phyloP scores from a whole-genome alignment of 371 early-diverging fungal species.

The Apophysomyces variabilis region DNA sequence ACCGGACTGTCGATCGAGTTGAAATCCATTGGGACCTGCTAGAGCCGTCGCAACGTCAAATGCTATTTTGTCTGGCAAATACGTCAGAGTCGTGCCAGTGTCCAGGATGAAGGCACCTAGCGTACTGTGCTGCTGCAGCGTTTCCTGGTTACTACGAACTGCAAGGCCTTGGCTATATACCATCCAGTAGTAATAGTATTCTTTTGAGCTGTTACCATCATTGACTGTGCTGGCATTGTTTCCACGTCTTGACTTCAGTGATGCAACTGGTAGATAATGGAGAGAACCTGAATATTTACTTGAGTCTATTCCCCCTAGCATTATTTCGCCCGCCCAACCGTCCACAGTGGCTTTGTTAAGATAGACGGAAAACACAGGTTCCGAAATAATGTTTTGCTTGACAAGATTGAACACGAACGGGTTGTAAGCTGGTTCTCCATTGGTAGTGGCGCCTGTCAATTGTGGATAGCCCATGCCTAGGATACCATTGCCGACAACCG shows the following conservation, averaged over 20 bases:
- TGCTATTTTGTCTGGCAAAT: constrained; percentile 38
- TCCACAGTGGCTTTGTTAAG: constrained; percentile 31
- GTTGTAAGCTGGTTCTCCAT: constrained; percentile 35
- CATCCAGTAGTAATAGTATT: constrained; percentile 50
- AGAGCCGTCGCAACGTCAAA: constrained; percentile 35
- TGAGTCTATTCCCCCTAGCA: constrained; percentile 62
- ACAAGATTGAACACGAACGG: constrained; percentile 51
- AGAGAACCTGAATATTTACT: constrained; percentile 56
- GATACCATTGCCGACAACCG: constrained; percentile 48
- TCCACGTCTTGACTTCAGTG: constrained; percentile 21
- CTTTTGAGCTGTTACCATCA: constrained; percentile 4
- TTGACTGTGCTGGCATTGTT: not conserved
- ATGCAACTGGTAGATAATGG: constrained; percentile 49
- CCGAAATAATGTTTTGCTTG: constrained; percentile 34
- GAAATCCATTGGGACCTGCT: constrained; percentile 29
- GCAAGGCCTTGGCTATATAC: constrained; percentile 50
- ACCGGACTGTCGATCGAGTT: constrained; percentile 39
- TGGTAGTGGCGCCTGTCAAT: constrained; percentile 38
- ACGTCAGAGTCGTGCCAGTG: constrained; percentile 54
- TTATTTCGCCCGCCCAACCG: constrained; percentile 59
- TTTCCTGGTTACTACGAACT: constrained; percentile 26
- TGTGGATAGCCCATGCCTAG: constrained; percentile 52
- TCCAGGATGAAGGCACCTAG: constrained; percentile 48
- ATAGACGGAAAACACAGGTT: constrained; percentile 49
- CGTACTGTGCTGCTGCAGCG: constrained; percentile 13